Evolutionary conservation across 2,329 filamentous ascomycete species (phyloP).

Genomic region (Tolypocladium cylindrosporum): DNA sequence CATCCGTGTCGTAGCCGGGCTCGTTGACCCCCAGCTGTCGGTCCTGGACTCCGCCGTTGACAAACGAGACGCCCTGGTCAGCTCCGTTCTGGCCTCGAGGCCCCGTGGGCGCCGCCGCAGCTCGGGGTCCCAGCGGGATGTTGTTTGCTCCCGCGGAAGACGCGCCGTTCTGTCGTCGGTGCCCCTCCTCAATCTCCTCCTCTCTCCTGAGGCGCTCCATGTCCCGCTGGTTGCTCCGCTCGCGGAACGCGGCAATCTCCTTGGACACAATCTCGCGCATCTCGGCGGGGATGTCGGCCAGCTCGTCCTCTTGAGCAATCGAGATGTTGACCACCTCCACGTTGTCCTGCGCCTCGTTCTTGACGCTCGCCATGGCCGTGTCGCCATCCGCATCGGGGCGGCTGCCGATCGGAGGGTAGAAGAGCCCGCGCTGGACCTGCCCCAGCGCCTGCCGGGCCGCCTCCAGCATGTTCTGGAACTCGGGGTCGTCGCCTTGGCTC

Average conservation of each 20-base stretch:
- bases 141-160: slow-evolving; percentile 54
- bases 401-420: slow-evolving; percentile 48
- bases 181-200: slow-evolving; percentile 83
- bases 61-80: slow-evolving; percentile 55
- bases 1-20: slow-evolving; percentile 81
- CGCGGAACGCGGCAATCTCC: slow-evolving; percentile 90
- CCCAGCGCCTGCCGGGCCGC: slow-evolving; percentile 58
- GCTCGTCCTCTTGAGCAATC: slow-evolving; percentile 78
- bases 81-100: slow-evolving; percentile 56
- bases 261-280: slow-evolving; percentile 91
- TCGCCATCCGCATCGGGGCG: slow-evolving; percentile 56
- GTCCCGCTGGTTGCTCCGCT: slow-evolving; percentile 80
- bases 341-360: slow-evolving; percentile 48
- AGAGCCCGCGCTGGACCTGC: slow-evolving; percentile 59
- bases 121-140: slow-evolving; percentile 24
- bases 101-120: slow-evolving; percentile 55
- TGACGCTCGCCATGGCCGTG: slow-evolving; percentile 56
- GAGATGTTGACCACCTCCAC: slow-evolving; percentile 87
- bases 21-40: slow-evolving; percentile 45
- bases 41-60: slow-evolving; percentile 66
- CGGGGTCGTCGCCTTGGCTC: slow-evolving; percentile 51
- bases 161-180: slow-evolving; percentile 61
- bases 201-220: slow-evolving; percentile 78
- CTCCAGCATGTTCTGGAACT: slow-evolving; percentile 58
- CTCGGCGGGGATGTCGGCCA: slow-evolving; percentile 89